Conservation (phyloP, 306 rosid genomes). For the Dryas drummondii region DNA sequence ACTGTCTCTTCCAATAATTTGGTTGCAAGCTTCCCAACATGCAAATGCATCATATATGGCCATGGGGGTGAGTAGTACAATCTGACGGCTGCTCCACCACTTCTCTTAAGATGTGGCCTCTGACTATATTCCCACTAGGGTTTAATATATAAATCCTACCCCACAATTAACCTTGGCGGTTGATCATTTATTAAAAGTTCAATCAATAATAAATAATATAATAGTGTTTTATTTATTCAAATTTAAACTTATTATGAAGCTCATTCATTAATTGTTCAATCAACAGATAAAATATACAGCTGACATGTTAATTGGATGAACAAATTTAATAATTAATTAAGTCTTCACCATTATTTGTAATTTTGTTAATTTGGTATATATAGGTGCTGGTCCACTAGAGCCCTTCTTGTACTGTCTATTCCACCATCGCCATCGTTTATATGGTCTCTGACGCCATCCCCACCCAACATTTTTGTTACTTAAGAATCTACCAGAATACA, state of each 20-base stretch:
- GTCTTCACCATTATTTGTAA: no score
- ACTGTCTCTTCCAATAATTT: neutral
- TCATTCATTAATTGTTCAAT: no score
- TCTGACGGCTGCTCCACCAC: neutral
- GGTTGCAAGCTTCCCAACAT: neutral
- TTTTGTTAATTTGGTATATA: no score
- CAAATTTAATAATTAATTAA: no score
- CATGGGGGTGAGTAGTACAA: neutral
- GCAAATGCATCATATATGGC: neutral
- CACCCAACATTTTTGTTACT: constrained; percentile 37
- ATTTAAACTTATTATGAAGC: no score
- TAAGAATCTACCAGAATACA: neutral
- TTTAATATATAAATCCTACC: neutral
- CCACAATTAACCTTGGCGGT: neutral
- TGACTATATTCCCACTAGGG: constrained; percentile 1
- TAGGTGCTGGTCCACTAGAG: neutral
- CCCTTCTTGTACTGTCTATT: constrained; percentile 5
- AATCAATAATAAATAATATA: no score
- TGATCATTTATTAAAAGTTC: neutral
- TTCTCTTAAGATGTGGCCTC: neutral
- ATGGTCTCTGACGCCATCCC: constrained; percentile 65
- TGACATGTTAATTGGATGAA: no score
- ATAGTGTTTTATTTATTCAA: no score
- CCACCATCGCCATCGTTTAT: constrained; percentile 6
- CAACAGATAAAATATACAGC: no score